phyloP scores from a whole-genome alignment of 2,329 filamentous ascomycete species.

The Drechslerella stenobrocha region DNA sequence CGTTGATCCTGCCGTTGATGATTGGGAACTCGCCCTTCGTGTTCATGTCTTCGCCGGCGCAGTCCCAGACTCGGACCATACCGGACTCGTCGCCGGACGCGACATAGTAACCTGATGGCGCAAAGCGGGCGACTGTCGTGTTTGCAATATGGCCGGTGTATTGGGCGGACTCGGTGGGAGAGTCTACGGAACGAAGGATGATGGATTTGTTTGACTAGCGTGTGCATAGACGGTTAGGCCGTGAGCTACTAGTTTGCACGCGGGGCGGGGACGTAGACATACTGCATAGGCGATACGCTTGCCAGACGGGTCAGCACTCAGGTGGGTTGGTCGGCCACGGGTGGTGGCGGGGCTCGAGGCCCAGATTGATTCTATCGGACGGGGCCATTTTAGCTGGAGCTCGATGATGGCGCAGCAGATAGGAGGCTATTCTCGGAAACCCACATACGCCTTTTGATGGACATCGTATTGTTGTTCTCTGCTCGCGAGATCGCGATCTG shows the following conservation, averaged over 20 bases:
- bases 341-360: constrained; percentile 81
- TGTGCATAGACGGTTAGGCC: background rate
- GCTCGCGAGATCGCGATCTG: background rate
- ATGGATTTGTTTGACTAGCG: constrained; percentile 96
- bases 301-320: constrained; percentile 85
- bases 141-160: constrained; percentile 87
- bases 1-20: constrained; percentile 91
- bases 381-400: constrained; percentile 12
- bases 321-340: constrained; percentile 82
- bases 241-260: background rate
- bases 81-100: constrained; percentile 88
- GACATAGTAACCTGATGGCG: constrained; percentile 91
- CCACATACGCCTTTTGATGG: constrained; percentile 45
- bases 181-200: constrained; percentile 91
- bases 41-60: constrained; percentile 71
- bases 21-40: constrained; percentile 95
- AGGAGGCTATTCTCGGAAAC: constrained; percentile 1
- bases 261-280: constrained; percentile 55
- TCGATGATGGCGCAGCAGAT: background rate
- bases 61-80: constrained; percentile 87
- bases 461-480: constrained; percentile 16
- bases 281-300: constrained; percentile 92
- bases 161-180: constrained; percentile 80
- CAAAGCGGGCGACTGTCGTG: constrained; percentile 90
- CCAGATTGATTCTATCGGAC: constrained; percentile 69